Evolutionary conservation across 805 yeast genomes (phyloP).

Genomic region (Komagataella mondaviorum): DNA sequence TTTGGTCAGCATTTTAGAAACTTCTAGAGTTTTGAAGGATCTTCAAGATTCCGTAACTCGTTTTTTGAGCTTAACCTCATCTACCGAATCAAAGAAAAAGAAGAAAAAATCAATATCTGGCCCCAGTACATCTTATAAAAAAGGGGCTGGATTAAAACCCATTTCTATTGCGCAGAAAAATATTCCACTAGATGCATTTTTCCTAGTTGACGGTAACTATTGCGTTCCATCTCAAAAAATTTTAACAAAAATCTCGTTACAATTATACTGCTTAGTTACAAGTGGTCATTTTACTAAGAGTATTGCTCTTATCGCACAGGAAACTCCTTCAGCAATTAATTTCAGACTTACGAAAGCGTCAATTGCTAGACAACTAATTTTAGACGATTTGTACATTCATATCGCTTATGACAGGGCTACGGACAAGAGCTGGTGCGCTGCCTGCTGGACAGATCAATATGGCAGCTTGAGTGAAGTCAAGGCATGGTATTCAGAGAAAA

Average conservation of each 20-base stretch:
- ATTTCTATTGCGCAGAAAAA: conserved; percentile 19
- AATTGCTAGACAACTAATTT: conserved; percentile 22
- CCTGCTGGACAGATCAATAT: conserved; percentile 81
- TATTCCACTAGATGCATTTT: conserved; percentile 25
- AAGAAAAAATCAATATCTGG: conserved; percentile 8
- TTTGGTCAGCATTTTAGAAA: conserved; percentile 30
- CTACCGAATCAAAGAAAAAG: conserved; percentile 8
- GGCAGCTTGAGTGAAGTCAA: conserved; percentile 51
- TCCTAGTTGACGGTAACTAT: conserved; percentile 18
- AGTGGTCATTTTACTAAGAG: neutral
- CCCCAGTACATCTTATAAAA: neutral
- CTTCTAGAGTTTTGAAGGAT: conserved; percentile 30
- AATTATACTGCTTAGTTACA: conserved; percentile 34
- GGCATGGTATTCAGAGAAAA: conserved; percentile 37
- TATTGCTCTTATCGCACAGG: conserved; percentile 16
- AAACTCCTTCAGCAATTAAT: conserved; percentile 26
- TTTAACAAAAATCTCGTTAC: conserved; percentile 31
- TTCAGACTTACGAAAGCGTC: conserved; percentile 27
- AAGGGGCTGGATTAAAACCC: conserved; percentile 1
- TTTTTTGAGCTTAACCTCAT: conserved; percentile 3
- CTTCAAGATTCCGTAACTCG: conserved; percentile 24
- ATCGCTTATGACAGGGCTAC: conserved; percentile 73
- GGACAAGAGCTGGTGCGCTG: conserved; percentile 75
- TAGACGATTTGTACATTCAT: conserved; percentile 72
- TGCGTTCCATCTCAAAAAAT: conserved; percentile 19